Conservation (phyloP, 2,329 filamentous ascomycete species). For the Neopestalotiopsis rosae region DNA sequence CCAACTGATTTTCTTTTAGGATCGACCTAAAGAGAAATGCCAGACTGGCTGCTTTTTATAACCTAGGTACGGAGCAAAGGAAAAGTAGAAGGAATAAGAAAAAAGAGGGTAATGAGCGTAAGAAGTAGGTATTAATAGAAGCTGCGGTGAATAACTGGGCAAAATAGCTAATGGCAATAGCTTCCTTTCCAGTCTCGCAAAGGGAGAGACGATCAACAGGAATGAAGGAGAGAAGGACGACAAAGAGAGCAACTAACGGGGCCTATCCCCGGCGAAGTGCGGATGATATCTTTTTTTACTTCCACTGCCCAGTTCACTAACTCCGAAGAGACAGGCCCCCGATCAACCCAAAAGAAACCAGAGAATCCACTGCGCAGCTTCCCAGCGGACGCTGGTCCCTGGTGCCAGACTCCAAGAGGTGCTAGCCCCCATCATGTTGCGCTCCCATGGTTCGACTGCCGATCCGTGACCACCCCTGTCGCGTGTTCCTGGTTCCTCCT, state of each 20-base stretch:
- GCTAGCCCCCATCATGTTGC: background rate
- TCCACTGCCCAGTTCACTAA: background rate
- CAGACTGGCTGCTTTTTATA: background rate
- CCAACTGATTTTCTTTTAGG: background rate
- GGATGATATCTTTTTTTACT: constrained; percentile 1
- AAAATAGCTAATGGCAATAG: background rate
- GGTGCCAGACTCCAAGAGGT: background rate
- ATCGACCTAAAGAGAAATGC: background rate
- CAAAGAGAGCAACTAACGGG: background rate
- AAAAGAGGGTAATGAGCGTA: background rate
- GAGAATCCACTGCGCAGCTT: background rate
- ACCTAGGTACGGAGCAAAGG: background rate
- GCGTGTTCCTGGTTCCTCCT: background rate
- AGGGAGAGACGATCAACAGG: background rate
- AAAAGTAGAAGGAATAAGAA: background rate
- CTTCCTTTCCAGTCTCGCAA: background rate
- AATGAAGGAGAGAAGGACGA: constrained; percentile 1
- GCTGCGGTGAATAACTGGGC: constrained; percentile 1
- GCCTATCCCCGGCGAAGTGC: background rate
- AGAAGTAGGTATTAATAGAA: constrained; percentile 1
- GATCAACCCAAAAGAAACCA: background rate
- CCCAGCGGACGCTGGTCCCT: background rate
- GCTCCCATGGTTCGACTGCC: background rate
- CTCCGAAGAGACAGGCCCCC: background rate
- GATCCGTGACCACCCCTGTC: background rate